Evolutionary conservation across 2,329 filamentous ascomycete genomes (phyloP), one percentile per base, ranked within the genome.

Genomic region (Metarhizium anisopliae): DNA sequence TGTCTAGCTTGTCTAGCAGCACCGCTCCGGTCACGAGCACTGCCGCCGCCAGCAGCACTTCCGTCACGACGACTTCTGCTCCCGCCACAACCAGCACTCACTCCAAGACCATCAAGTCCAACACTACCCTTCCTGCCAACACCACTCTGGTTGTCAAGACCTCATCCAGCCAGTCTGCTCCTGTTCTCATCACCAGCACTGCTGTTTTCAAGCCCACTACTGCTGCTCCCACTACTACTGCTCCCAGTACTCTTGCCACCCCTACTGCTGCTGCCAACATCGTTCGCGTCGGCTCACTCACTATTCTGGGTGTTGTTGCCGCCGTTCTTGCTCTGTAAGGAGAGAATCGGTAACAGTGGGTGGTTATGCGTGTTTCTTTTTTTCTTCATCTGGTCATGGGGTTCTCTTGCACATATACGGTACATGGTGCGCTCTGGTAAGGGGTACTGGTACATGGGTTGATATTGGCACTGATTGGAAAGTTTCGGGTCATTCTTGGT

Each of bases 321-420:
- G 74, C 74, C 58, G 59, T 70, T 59, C 59, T 78, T 52, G 74
- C 72, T 63, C 66, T 77, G 67, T 78, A 73, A 75, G 64, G 55
- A 51, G 29, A 6, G 8, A 13, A 14, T 40, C 13, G 11, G 14
- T 8, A n/a, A 50, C 42, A n/a, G 20, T 49, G 20, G 45, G 25
- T 49, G 38, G 16, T 14, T 49, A 40, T 47, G 20, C 18, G 47
- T 18, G 18, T n/a, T 54, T 25, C 20, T 38, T 38, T 20, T 42
- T 25, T 50, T 14, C n/a, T n/a, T 30, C 6, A 36, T 51, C 13
- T 6, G 51, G 25, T 30, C 38, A 35, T 32, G n/a, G 10, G 42
- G 13, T 30, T 32, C 29, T 50, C 7, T 20, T 51, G 32, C 25
- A 49, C 49, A 54, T 54, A 42, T 52, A 43, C 36, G 51, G 30